phyloP scores from a whole-genome alignment of 768 basidiomycete species.

The Leccinum obscurum region DNA sequence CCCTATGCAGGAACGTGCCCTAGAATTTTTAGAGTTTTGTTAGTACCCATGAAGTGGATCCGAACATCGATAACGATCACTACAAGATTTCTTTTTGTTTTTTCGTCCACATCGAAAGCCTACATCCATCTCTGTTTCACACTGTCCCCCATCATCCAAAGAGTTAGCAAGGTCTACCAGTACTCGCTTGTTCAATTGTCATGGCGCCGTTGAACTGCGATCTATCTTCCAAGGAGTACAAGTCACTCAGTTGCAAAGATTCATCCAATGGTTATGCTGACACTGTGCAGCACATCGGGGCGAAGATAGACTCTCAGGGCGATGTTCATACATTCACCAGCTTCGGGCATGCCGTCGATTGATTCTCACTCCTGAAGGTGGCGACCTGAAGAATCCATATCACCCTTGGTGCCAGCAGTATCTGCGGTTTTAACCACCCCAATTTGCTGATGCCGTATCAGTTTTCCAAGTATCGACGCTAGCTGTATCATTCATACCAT shows the following conservation, averaged over 20 bases:
- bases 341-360: not conserved
- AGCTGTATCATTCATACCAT: not conserved
- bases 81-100: not conserved
- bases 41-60: not conserved
- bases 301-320: not conserved
- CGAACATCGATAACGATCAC: not conserved
- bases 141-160: not conserved
- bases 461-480: not conserved
- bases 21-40: not conserved
- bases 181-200: not conserved
- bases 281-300: not conserved
- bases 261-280: not conserved
- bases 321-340: not conserved
- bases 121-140: not conserved
- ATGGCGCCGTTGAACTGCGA: not conserved
- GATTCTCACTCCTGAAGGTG: not conserved
- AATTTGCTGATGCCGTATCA: not conserved
- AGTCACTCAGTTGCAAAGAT: too few species aligned
- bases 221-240: not conserved
- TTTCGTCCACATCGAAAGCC: not conserved
- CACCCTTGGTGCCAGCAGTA: not conserved
- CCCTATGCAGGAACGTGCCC: not conserved
- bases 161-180: not conserved
- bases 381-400: not conserved
- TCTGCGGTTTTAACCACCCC: not conserved